Evolutionary conservation across 2,329 filamentous ascomycete species (phyloP), one percentile per base, ranked within the genome.

Genomic region (Epicoccum nigrum): DNA sequence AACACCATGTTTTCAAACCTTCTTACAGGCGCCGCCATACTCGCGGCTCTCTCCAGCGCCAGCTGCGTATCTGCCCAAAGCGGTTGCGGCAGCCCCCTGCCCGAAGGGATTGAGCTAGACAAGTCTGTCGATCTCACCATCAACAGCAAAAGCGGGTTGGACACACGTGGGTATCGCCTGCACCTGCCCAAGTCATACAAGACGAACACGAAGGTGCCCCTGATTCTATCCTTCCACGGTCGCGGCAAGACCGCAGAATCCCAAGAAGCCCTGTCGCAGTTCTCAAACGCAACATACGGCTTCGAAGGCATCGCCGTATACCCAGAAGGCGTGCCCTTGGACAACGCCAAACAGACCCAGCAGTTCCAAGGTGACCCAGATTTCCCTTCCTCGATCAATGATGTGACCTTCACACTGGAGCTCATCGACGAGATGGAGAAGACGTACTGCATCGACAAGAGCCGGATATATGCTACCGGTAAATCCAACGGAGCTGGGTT

Each of bases 401-500:
- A 82, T 51, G 62, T 79, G 4, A 64, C 64, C 8, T 81, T 80
- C 62, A 77, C 73, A 16, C 56, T 74, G 4, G 75, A 79, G 46
- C 70, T 81, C 15, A 62, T 79, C 23, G 59, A 67, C 12, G 58
- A 76, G 23, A 56, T 81, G 9, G 60, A 72, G 44, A 51, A 63
- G 8, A 60, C 62, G 4, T 78, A 77, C 60, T 82, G 79, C 62
- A 72, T 82, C 54, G 76, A 81, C 51, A 53, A 65, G 1, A 58
- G 61, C 4, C 74, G 73, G 7, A 68, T 82, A 34, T 82, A 80
- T 54, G 74, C 74, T 11, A 72, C 74, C 1, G 79, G 79, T 37
- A 83, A 84, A 58, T 83, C 75, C 58, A 83, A 84, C 39, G 82
- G 81, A 5, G 83, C 79, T 2, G 82, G 77, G 9, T 79, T 80